Percentiles rank a stretch among this genome's conserved stretches.
Evolutionary conservation across 495 filamentous ascomycete species (phyloP).

Genomic region (Cryomyces antarcticus): DNA sequence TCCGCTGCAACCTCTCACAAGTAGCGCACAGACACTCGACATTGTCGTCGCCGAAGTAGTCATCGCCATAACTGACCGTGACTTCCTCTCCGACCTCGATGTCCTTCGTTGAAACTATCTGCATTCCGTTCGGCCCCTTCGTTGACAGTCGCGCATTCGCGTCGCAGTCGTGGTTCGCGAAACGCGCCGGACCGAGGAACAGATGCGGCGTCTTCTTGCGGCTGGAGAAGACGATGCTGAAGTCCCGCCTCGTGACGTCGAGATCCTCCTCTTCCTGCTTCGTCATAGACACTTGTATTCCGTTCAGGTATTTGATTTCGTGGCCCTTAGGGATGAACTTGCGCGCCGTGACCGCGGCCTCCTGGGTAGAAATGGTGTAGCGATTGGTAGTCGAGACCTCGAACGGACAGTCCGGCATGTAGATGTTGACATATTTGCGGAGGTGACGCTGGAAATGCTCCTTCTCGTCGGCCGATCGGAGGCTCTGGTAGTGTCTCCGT

Average conservation of each 20-base stretch:
- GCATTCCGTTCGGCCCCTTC: conserved; percentile 64
- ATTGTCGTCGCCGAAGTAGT: conserved; percentile 91
- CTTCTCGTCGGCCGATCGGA: conserved; percentile 59
- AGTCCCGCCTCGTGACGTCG: conserved; percentile 62
- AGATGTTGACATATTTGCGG: conserved; percentile 80
- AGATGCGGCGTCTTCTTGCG: conserved; percentile 71
- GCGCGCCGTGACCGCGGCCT: conserved; percentile 74
- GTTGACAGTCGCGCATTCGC: conserved; percentile 79
- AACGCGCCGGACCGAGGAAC: conserved; percentile 85
- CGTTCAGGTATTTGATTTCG: conserved; percentile 72
- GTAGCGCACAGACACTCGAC: conserved; percentile 84
- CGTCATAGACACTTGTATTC: conserved; percentile 77
- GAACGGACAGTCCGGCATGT: conserved; percentile 78
- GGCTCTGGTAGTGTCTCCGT: conserved; percentile 39
- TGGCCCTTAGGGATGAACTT: conserved; percentile 59
- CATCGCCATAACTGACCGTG: conserved; percentile 82
- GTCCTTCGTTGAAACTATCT: conserved; percentile 57
- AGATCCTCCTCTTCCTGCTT: conserved; percentile 71
- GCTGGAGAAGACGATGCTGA: conserved; percentile 88
- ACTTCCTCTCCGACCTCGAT: conserved; percentile 86
- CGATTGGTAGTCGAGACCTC: conserved; percentile 89
- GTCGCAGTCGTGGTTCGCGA: conserved; percentile 93
- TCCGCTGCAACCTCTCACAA: conserved; percentile 54
- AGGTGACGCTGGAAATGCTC: conserved; percentile 76
- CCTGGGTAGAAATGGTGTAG: conserved; percentile 76